Evolutionary conservation across 306 rosid species (phyloP).

Genomic region (Vachellia pachyceras): DNA sequence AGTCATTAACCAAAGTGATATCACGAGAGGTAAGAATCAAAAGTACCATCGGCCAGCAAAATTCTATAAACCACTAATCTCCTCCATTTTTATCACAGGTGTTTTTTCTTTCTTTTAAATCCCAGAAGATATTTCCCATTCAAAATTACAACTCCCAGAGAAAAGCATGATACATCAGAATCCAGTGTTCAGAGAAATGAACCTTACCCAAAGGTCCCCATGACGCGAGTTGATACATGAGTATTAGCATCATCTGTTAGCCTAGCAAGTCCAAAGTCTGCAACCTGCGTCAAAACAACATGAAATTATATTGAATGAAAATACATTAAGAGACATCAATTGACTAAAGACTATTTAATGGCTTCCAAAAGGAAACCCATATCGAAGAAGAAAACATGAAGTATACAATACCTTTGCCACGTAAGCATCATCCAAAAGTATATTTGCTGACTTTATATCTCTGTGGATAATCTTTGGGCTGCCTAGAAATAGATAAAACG

Average conservation of each 20-base stretch:
- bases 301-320: conserved; percentile 35
- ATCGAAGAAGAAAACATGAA: neutral
- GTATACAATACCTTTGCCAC: conserved; percentile 69
- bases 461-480: conserved; percentile 94
- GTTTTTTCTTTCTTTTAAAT: neutral
- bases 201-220: conserved; percentile 97
- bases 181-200: conserved; percentile 19
- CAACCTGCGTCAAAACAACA: conserved; percentile 64
- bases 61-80: neutral
- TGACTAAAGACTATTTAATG: neutral
- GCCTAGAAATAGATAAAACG: conserved; percentile 64
- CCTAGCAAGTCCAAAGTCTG: conserved; percentile 97
- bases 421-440: conserved; percentile 79
- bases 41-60: neutral
- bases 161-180: conserved; percentile 19
- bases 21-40: neutral
- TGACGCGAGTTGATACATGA: conserved; percentile 93
- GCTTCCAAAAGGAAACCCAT: neutral
- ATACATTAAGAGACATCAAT: conserved; percentile 1
- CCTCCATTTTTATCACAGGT: neutral
- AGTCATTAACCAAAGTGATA: conserved; percentile 11
- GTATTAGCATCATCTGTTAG: conserved; percentile 65
- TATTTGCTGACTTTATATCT: conserved; percentile 95
- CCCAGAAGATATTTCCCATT: conserved; percentile 22
- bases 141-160: neutral